Conservation (phyloP, 371 early-diverging fungal genomes). For the Rhizopus delemar region DNA sequence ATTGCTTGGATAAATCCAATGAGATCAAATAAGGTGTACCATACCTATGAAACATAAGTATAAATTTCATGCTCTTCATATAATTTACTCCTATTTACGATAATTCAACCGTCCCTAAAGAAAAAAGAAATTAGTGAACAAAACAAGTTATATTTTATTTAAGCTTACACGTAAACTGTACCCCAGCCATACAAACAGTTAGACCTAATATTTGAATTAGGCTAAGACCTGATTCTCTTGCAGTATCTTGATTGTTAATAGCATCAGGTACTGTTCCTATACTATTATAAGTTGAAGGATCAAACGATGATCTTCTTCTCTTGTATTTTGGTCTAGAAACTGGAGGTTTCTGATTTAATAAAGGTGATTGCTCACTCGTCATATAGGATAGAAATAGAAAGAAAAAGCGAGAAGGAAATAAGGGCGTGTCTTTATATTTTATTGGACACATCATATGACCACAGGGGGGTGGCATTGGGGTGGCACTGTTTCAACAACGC, state of each 20-base stretch:
- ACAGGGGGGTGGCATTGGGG: too few species aligned
- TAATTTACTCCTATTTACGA: conserved; percentile 32
- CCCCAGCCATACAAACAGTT: conserved; percentile 58
- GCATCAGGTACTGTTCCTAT: conserved; percentile 28
- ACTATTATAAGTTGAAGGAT: conserved; percentile 48
- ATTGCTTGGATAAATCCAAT: conserved; percentile 65
- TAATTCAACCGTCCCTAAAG: conserved; percentile 55
- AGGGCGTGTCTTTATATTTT: not conserved
- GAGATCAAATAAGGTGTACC: conserved; percentile 78
- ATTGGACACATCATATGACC: not conserved
- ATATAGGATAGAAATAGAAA: conserved; percentile 5
- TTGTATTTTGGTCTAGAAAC: conserved; percentile 40
- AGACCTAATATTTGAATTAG: conserved; percentile 26
- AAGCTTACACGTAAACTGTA: conserved; percentile 62
- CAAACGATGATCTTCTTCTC: conserved; percentile 50
- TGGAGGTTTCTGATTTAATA: conserved; percentile 34
- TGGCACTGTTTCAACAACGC: too few species aligned
- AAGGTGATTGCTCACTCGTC: conserved; percentile 20
- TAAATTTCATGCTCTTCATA: not conserved
- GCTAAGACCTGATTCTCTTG: conserved; percentile 25
- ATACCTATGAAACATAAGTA: conserved; percentile 36
- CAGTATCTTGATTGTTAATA: conserved; percentile 8
- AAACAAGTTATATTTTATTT: not conserved
- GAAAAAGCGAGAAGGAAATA: conserved; percentile 10
- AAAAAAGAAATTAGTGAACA: conserved; percentile 14